Base-by-base conservation (phyloP, 2,329 filamentous ascomycete genomes). In the Xylaria sp. region DNA sequence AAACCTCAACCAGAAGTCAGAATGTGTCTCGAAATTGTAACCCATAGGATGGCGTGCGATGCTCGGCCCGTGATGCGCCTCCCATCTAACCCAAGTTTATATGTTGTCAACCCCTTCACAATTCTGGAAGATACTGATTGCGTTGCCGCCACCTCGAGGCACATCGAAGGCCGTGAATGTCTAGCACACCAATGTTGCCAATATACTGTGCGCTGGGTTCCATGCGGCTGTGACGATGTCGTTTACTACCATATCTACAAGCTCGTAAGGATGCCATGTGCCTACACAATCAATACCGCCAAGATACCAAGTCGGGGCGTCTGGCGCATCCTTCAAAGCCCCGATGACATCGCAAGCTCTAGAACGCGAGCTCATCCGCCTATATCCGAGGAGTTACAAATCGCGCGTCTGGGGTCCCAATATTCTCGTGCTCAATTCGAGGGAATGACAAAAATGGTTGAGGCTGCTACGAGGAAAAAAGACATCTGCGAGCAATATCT, bases 1-100 rank as follows among this genome's bases (percentile, higher is more conserved):
- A 61, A 39, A 12, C n/a, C 6, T 4, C 12, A 9, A 50, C 11
- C 17, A 32, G 24, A 19, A 50, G 2, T 51, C 32, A 62, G 27
- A 17, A 82, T 80, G 2, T 74, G 64, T 48, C 62, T 69, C 30
- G 53, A 66, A 14, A 66, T 69, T 19, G 21, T 64, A 51, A 66
- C 45, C 17, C 67, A 69, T 17, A 45, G 24, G 21, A 50, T 64
- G 17, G 32, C 24, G n/a, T 69, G 63, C 19, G 67, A 69, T 21
- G 48, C 57, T 9, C 59, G 67, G 12, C 67, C 63, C 2, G n/a
- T 66, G 24, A 66, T 69, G 50, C 59, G 45, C 21, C 63, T 64
- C 27, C 63, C 55, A 14, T 50, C 21, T 14, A 19, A 45, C 8
- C 63, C 59, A 21, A 21, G 32, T 14, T 39, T 30, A 21, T n/a